These are phyloP conservation scores for Erythrobasidium hasegawianum DNA, from an alignment of 1,284 basidiomycete species.

Conservation along the genomic window DNA sequence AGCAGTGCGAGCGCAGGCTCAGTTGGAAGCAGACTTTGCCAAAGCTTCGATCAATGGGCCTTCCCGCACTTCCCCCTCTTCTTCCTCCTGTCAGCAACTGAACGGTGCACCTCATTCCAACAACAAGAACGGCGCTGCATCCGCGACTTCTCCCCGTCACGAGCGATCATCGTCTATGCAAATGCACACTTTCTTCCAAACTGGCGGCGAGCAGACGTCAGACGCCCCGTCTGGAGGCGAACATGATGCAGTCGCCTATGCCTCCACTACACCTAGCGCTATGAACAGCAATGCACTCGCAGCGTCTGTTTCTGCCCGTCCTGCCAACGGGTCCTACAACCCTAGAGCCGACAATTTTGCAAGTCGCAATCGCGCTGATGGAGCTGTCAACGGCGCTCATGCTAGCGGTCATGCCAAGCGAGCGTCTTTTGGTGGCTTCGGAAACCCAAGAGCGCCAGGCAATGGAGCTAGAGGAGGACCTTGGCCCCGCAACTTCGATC, in stretches of 20 bases:
- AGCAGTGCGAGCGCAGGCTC: neutral
- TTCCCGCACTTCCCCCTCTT: neutral
- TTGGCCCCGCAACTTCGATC: neutral
- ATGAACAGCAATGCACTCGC: neutral
- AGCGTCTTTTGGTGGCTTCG: neutral
- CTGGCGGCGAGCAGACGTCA: slow-evolving; percentile 10
- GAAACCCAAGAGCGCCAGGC: neutral
- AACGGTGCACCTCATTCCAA: neutral
- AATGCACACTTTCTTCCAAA: slow-evolving; percentile 34
- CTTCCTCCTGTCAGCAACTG: slow-evolving; percentile 3
- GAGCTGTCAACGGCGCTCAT: neutral
- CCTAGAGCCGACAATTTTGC: neutral
- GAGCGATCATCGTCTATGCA: slow-evolving; percentile 9
- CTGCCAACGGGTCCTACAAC: neutral
- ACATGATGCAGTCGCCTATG: too few species aligned
- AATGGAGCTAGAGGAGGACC: slow-evolving; percentile 2
- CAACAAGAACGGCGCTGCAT: neutral
- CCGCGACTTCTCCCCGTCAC: neutral
- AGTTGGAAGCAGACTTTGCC: slow-evolving; percentile 11
- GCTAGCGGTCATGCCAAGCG: neutral
- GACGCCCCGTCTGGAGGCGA: too few species aligned
- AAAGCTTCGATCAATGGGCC: neutral
- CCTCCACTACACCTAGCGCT: neutral
- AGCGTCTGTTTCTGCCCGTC: slow-evolving; percentile 5
- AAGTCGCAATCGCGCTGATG: neutral